These are phyloP conservation scores for Podospora sp. DNA, from an alignment of 495 filamentous ascomycete genomes.

Conservation along the genomic window DNA sequence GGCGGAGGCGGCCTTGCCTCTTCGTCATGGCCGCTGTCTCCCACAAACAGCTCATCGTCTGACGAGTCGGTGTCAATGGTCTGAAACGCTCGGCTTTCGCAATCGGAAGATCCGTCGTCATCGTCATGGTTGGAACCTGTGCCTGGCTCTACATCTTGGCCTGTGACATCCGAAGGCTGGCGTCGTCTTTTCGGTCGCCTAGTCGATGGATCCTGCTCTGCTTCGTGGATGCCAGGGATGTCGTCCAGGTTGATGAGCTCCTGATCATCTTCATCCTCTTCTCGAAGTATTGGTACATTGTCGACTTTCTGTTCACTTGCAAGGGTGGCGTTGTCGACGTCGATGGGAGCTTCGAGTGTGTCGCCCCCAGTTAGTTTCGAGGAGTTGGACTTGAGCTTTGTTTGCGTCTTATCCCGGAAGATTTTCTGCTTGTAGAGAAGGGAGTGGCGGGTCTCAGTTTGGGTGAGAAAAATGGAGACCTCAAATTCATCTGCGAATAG, in stretches of 20 bases:
- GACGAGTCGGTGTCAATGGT: conserved; percentile 26
- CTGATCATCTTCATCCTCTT: conserved; percentile 45
- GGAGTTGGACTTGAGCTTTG: conserved; percentile 58
- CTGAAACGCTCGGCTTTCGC: conserved; percentile 15
- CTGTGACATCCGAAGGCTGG: conserved; percentile 13
- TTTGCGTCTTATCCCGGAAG: conserved; percentile 59
- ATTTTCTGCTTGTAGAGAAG: conserved; percentile 81
- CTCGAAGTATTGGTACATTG: conserved; percentile 40
- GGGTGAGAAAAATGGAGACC: conserved; percentile 88
- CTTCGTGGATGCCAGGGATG: conserved; percentile 47
- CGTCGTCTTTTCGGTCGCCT: conserved; percentile 35
- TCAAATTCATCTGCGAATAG: conserved; percentile 81
- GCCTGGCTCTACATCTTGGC: conserved; percentile 25
- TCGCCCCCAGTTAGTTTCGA: conserved; percentile 58
- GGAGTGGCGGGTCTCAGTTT: conserved; percentile 83
- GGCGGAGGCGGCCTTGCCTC: conserved; percentile 39
- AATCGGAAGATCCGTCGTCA: conserved; percentile 23
- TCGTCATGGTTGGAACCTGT: conserved; percentile 33
- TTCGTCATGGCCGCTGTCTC: conserved; percentile 27
- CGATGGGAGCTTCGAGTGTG: conserved; percentile 51
- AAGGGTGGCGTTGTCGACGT: conserved; percentile 45
- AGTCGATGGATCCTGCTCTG: conserved; percentile 32
- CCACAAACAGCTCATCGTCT: conserved; percentile 41
- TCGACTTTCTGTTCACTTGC: conserved; percentile 36
- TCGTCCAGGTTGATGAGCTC: conserved; percentile 44